A percentile compares a stretch with the other conserved stretches of the same genome.
These are phyloP conservation scores for Artemisia annua DNA, from an alignment of 129 eudicot species.

Conservation along the genomic window DNA sequence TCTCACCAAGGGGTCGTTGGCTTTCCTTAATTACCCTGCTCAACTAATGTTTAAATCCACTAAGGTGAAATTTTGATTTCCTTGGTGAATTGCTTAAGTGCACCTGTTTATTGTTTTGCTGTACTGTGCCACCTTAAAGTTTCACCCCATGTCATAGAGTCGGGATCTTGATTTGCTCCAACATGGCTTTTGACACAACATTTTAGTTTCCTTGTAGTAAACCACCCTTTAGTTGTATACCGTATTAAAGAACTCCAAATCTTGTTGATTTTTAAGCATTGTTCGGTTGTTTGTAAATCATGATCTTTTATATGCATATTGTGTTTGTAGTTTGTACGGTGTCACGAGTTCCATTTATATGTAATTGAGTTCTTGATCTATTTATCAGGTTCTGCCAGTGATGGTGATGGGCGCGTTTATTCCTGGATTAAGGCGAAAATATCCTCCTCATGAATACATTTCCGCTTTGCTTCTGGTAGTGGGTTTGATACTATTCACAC, in stretches of 20 bases:
- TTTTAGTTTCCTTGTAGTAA: not conserved
- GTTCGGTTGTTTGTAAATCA: no score
- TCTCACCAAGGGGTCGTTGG: constrained; percentile 92
- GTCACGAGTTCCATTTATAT: no score
- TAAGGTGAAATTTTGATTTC: constrained; percentile 49
- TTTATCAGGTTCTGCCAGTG: constrained; percentile 76
- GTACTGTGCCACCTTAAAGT: not conserved
- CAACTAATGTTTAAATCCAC: constrained; percentile 96
- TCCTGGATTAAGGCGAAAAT: constrained; percentile 87
- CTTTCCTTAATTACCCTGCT: constrained; percentile 85
- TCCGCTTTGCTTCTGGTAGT: constrained; percentile 76
- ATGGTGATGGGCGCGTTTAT: constrained; percentile 97
- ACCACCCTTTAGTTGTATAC: not conserved
- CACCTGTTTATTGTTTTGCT: not conserved
- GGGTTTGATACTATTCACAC: constrained; percentile 80
- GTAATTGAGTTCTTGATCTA: not conserved
- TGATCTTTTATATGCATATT: no score
- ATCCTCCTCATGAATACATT: constrained; percentile 78
- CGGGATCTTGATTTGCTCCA: not conserved
- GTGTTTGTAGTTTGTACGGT: no score
- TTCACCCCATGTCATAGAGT: not conserved
- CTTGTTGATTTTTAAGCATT: constrained; percentile 8
- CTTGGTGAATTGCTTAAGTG: not conserved
- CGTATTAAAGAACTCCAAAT: not conserved
- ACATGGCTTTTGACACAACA: not conserved